Evolutionary conservation across 73 alveolate species (phyloP).

Genomic region (Symbiodinium pilosum): DNA sequence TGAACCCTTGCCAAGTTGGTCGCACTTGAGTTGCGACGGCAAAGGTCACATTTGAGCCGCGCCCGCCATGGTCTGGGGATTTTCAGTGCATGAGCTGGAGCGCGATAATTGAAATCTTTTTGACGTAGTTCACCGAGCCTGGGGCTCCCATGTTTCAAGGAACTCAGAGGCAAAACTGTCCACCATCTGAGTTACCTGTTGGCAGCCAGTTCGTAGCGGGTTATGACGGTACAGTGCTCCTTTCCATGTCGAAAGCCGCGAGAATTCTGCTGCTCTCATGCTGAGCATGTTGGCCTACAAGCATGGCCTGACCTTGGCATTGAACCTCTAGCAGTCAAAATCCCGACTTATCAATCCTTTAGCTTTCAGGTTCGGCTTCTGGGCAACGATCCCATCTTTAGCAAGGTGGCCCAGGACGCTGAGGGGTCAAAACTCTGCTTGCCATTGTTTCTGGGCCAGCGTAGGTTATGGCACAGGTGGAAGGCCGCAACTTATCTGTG

Average conservation of each 20-base stretch:
- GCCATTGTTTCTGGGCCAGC: too few relatives aligned
- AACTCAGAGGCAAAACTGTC: neutral
- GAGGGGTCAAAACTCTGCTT: too few relatives aligned
- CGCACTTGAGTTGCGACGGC: neutral
- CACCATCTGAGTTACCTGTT: neutral
- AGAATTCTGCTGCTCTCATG: too few relatives aligned
- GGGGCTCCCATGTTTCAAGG: neutral
- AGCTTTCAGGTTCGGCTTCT: constrained; percentile 12
- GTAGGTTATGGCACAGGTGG: neutral
- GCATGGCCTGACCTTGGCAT: too few relatives aligned
- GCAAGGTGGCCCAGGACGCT: constrained; percentile 12
- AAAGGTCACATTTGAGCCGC: neutral
- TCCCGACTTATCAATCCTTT: too few relatives aligned
- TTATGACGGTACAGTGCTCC: too few relatives aligned
- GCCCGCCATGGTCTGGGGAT: neutral
- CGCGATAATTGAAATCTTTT: neutral
- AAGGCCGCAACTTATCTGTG: neutral
- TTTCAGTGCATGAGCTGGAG: neutral
- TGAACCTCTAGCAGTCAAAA: too few relatives aligned
- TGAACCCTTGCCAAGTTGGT: neutral
- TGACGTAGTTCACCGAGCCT: neutral
- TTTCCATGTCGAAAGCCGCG: too few relatives aligned
- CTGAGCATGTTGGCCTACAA: too few relatives aligned
- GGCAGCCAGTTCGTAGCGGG: too few relatives aligned
- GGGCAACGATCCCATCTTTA: constrained; percentile 32